These are phyloP conservation scores for Trichomonas gallinae DNA, from an alignment of 208 protist species.

Conservation along the genomic window DNA sequence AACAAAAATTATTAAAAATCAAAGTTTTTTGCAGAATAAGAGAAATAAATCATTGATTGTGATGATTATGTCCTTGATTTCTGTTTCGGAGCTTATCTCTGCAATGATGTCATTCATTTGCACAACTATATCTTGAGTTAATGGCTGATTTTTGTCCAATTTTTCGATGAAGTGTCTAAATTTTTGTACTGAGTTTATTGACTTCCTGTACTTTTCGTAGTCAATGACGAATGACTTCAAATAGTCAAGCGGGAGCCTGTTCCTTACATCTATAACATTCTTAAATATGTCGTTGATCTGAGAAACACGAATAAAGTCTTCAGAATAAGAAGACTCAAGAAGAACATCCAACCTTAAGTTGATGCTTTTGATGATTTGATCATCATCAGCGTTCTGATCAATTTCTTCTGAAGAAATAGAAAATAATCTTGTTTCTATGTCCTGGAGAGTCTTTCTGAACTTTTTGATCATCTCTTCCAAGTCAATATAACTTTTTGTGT, in stretches of 20 bases:
- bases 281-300: not conserved
- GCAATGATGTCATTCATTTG: not conserved
- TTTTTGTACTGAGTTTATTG: not conserved
- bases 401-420: not conserved
- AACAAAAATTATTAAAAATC: no score
- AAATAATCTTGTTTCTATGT: not conserved
- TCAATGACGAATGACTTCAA: not conserved
- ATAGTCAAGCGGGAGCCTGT: not conserved
- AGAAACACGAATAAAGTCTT: not conserved
- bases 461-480: not conserved
- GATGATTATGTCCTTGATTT: not conserved
- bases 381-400: not conserved
- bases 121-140: not conserved
- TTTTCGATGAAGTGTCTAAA: not conserved
- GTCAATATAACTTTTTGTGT: not conserved
- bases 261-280: not conserved
- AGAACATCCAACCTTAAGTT: not conserved
- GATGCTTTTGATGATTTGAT: not conserved
- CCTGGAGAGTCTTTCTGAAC: not conserved
- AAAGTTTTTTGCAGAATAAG: not conserved
- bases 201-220: not conserved
- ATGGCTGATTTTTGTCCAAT: not conserved
- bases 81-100: not conserved
- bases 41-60: not conserved
- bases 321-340: not conserved